Conservation (phyloP, 805 yeast genomes). For the Kodamaea laetipori region DNA sequence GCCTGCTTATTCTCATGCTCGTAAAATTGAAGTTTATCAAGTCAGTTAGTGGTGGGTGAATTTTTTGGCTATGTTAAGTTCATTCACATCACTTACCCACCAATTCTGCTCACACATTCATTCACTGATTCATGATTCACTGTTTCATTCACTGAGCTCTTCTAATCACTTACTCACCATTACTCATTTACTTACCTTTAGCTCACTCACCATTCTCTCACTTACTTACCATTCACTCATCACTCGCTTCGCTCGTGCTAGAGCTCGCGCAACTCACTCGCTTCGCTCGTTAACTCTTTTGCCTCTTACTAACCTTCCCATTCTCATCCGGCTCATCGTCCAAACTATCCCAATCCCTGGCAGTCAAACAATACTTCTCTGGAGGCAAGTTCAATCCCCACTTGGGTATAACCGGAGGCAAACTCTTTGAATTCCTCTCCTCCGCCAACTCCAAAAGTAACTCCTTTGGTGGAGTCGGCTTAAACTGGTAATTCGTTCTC, state of each 20-base stretch:
- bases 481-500: slow-evolving; percentile 92
- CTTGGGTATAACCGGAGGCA: slow-evolving; percentile 88
- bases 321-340: slow-evolving; percentile 24
- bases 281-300: slow-evolving; percentile 3
- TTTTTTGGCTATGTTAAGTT: too few relatives aligned
- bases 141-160: too few relatives aligned
- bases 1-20: too few relatives aligned
- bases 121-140: too few relatives aligned
- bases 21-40: too few relatives aligned
- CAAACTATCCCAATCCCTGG: slow-evolving; percentile 64
- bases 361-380: slow-evolving; percentile 93
- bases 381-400: slow-evolving; percentile 96
- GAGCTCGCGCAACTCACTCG: too few relatives aligned
- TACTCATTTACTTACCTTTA: neutral
- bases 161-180: too few relatives aligned
- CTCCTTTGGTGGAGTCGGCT: slow-evolving; percentile 93
- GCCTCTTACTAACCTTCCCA: slow-evolving; percentile 9
- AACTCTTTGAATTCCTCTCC: slow-evolving; percentile 83
- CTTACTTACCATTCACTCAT: slow-evolving; percentile 1
- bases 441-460: slow-evolving; percentile 85
- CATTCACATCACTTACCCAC: too few relatives aligned
- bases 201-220: neutral
- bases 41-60: too few relatives aligned
- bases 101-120: too few relatives aligned
- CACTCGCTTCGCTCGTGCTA: slow-evolving; percentile 7